Evolutionary conservation across 306 rosid genomes (phyloP).

Genomic region (Inga oerstediana): DNA sequence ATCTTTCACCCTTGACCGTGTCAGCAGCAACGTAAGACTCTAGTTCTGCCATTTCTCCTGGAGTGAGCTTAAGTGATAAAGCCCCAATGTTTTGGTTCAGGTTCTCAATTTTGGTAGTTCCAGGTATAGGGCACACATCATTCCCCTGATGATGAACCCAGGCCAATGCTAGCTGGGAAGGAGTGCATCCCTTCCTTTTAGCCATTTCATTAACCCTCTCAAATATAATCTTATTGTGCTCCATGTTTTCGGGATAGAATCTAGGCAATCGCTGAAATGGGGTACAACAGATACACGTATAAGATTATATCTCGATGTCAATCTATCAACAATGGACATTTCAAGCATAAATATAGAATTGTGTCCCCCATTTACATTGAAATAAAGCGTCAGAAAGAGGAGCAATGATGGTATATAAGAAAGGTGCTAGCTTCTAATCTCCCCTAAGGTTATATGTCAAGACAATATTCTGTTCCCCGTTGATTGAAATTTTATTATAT

Average conservation of each 20-base stretch:
- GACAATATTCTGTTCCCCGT: not conserved
- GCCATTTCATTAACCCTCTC: conserved; percentile 65
- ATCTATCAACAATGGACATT: not conserved
- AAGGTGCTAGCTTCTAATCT: not conserved
- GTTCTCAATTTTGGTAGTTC: too few relatives aligned
- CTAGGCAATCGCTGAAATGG: conserved; percentile 50
- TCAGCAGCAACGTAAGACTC: conserved; percentile 56
- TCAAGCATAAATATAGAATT: not conserved
- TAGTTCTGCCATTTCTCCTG: conserved; percentile 60
- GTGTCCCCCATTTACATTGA: not conserved
- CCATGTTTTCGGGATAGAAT: conserved; percentile 60
- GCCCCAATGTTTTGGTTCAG: too few relatives aligned
- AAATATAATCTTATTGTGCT: conserved; percentile 58
- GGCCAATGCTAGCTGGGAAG: conserved; percentile 42
- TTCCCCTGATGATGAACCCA: too few relatives aligned
- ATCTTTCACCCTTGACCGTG: conserved; percentile 54
- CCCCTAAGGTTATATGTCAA: not conserved
- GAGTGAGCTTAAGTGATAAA: conserved; percentile 49
- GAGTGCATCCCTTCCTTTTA: conserved; percentile 60
- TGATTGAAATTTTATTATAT: not conserved
- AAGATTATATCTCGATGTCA: not conserved
- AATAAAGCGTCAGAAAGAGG: not conserved
- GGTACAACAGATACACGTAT: not conserved
- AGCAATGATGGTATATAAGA: not conserved
- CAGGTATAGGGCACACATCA: too few relatives aligned